Percentiles rank a stretch among this genome's conserved stretches.
These are phyloP conservation scores for Alternaria angustiovoidea DNA, from an alignment of 2,329 filamentous ascomycete species.

Conservation along the genomic window DNA sequence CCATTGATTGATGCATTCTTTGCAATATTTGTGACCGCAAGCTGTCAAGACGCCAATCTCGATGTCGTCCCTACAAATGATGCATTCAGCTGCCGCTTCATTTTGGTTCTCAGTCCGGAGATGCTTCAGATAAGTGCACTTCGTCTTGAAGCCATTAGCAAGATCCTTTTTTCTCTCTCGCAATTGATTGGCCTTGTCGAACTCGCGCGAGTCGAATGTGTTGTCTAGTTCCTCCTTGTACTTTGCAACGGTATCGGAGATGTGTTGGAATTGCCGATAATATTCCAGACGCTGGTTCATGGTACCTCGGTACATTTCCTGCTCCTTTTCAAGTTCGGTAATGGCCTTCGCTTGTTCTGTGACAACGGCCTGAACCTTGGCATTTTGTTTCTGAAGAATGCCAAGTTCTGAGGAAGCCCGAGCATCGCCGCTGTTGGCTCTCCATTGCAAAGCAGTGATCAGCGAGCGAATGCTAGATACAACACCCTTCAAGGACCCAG, in stretches of 20 bases:
- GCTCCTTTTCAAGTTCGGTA: conserved; percentile 69
- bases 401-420: conserved; percentile 69
- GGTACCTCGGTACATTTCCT: conserved; percentile 75
- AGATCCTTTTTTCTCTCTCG: conserved; percentile 65
- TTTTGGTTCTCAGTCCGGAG: conserved; percentile 69
- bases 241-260: conserved; percentile 86
- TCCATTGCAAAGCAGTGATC: conserved; percentile 65
- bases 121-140: conserved; percentile 76
- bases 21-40: conserved; percentile 89
- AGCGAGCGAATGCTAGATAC: conserved; percentile 74
- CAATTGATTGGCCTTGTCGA: conserved; percentile 51
- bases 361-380: conserved; percentile 63
- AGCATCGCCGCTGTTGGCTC: conserved; percentile 61
- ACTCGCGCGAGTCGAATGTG: conserved; percentile 61
- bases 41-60: conserved; percentile 82
- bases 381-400: conserved; percentile 71
- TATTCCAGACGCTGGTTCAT: conserved; percentile 91
- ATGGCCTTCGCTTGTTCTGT: conserved; percentile 62
- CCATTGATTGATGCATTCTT: conserved; percentile 85
- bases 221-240: conserved; percentile 71
- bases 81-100: conserved; percentile 69
- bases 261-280: conserved; percentile 85
- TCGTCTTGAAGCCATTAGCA: conserved; percentile 71
- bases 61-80: conserved; percentile 84
- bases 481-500: conserved; percentile 74